These are phyloP conservation scores for Atalantia buxifolia DNA, from an alignment of 345 rosid species.

Conservation along the genomic window DNA sequence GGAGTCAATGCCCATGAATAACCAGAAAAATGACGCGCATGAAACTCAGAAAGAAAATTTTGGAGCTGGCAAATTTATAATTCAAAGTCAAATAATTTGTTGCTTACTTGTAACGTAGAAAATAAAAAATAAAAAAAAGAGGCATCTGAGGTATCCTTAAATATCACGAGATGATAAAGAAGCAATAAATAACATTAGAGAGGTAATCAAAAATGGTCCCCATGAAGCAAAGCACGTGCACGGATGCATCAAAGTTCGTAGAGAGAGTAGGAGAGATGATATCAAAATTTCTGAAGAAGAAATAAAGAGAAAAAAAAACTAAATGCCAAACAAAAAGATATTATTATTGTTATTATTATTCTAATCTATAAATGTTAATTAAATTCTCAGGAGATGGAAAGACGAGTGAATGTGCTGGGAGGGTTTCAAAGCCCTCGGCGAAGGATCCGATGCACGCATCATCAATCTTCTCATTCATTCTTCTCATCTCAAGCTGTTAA, in stretches of 20 bases:
- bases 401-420: no score
- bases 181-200: neutral
- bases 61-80: neutral
- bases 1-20: neutral
- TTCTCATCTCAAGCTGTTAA: neutral
- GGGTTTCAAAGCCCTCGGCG: constrained; percentile 11
- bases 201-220: constrained; percentile 8
- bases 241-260: constrained; percentile 49
- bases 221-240: constrained; percentile 59
- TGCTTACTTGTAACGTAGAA: neutral
- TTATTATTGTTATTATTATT: no score
- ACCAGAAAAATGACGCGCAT: neutral
- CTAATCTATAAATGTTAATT: no score
- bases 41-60: neutral
- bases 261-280: neutral
- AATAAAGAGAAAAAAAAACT: no score
- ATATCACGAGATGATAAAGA: neutral
- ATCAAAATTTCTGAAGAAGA: neutral
- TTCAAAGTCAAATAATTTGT: constrained; percentile 4
- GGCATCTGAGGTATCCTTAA: no score
- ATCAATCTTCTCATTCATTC: neutral
- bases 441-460: constrained; percentile 28
- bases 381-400: no score
- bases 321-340: neutral
- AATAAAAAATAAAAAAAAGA: neutral